phyloP scores from a whole-genome alignment of 208 protist genomes.

The Balamuthia mandrillaris region DNA sequence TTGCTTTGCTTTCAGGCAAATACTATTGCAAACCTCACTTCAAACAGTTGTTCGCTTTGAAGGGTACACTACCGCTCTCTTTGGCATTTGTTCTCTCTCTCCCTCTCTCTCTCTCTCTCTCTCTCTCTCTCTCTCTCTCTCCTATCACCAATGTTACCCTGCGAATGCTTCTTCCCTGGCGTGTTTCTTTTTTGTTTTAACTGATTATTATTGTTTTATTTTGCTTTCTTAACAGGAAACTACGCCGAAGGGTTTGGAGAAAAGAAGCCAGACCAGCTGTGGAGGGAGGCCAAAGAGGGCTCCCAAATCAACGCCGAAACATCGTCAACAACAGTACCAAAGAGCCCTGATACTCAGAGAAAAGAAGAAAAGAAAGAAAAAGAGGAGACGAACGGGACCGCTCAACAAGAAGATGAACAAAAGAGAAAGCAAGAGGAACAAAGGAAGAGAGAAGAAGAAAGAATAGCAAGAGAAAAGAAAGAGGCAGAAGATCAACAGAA shows the following conservation, averaged over 20 bases:
- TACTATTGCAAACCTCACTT: constrained; percentile 34
- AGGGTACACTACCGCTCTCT: not conserved
- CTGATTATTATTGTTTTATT: too few species aligned
- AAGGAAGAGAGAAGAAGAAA: too few species aligned
- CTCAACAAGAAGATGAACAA: too few species aligned
- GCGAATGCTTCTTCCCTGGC: not conserved
- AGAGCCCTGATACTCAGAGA: not conserved
- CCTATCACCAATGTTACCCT: not conserved
- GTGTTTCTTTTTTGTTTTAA: not conserved
- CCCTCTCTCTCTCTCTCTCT: not conserved
- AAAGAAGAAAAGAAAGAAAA: not conserved
- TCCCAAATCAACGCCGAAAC: not conserved
- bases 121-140: not conserved
- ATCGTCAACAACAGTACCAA: not conserved
- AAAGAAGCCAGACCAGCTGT: constrained; percentile 29
- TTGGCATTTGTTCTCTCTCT: not conserved
- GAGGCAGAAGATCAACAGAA: too few species aligned
- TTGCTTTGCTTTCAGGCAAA: not conserved
- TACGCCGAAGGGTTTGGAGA: constrained; percentile 1
- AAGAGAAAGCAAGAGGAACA: too few species aligned
- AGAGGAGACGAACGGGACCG: too few species aligned
- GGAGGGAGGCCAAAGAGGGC: not conserved
- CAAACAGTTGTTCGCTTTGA: constrained; percentile 24
- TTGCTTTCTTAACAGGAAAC: too few species aligned
- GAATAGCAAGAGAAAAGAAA: too few species aligned